Evolutionary conservation across 352 stramenopile species (phyloP).

Genomic region (Pythium apleroticum): DNA sequence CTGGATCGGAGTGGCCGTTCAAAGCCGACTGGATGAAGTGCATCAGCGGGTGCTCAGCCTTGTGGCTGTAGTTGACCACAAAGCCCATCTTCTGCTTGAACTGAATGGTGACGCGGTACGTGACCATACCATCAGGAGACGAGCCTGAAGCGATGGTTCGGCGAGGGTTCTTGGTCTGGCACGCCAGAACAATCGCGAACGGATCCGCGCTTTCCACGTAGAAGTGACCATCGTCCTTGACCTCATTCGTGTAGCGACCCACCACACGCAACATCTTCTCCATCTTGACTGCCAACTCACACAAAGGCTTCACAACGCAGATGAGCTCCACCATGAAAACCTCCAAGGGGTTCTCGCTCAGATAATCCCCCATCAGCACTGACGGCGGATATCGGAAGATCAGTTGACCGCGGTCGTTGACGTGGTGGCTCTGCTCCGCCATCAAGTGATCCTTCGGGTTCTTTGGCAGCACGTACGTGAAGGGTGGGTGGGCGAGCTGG

Average conservation of each 20-base stretch:
- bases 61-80: conserved; percentile 87
- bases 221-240: conserved; percentile 72
- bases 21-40: conserved; percentile 85
- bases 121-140: conserved; percentile 71
- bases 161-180: conserved; percentile 66
- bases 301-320: conserved; percentile 84
- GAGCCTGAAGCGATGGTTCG: conserved; percentile 67
- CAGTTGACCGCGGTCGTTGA: conserved; percentile 70
- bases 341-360: conserved; percentile 83
- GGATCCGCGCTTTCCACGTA: conserved; percentile 83
- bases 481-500: conserved; percentile 58
- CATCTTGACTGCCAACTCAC: conserved; percentile 79
- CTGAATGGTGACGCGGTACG: conserved; percentile 79
- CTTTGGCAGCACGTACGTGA: conserved; percentile 70
- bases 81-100: conserved; percentile 90
- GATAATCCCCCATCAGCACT: conserved; percentile 59
- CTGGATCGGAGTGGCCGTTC: conserved; percentile 77
- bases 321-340: conserved; percentile 88
- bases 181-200: conserved; percentile 82
- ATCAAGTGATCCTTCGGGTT: conserved; percentile 55
- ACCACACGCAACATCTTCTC: conserved; percentile 67
- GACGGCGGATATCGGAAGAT: conserved; percentile 84
- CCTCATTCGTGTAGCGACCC: conserved; percentile 73
- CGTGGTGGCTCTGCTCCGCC: conserved; percentile 65
- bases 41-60: conserved; percentile 81